Base-by-base conservation (phyloP, 352 stramenopile genomes). In the Pythium monospermum region DNA sequence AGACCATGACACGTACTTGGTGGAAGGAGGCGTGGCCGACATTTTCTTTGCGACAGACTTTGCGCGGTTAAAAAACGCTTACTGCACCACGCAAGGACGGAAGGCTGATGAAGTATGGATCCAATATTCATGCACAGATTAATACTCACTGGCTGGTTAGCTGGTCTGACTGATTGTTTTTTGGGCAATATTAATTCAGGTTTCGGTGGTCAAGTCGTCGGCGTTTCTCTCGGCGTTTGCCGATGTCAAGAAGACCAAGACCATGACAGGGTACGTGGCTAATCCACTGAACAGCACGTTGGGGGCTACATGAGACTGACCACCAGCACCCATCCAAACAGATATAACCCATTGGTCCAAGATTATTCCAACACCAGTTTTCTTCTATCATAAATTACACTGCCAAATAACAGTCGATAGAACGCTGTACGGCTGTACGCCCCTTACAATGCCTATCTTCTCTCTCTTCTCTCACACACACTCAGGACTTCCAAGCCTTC, bases 11-110 rank as follows among this genome's bases (percentile, higher is more conserved):
- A 96, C 85, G 40, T 96, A 96, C 50, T 58, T 96, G 11, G 78
- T 94, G 25, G 62, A 87, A 56, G 75, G 80, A 11, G 86, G 86
- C 30, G 83, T 91, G 22, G 85, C 85, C 16, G 87, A 96, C 46
- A 94, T 96, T 26, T 96, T 96, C 65, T 96, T 96, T 38, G 72
- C 87, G 7, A 95, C 85, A 4, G 85, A 95, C 54, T 96, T 96
- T 63, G 56, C 71, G 1, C 68, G 71, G 27, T 65, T 96, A 18
- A 87, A 88, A 51, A 79, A 78, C 32, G 79, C 87, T 16, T 95
- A 96, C 64, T 87, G 78, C 58, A 75, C 56, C 15, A 66, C 79
- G 31, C 66, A 87, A 12, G 58, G 74, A 5, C 71, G 77, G 18
- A 63, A 76, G 27, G 49, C 66, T 4, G 71, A 84, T 28, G 71